Evolutionary conservation across 163 green algal genomes (phyloP).

Genomic region (Smithsoniella earleae): DNA sequence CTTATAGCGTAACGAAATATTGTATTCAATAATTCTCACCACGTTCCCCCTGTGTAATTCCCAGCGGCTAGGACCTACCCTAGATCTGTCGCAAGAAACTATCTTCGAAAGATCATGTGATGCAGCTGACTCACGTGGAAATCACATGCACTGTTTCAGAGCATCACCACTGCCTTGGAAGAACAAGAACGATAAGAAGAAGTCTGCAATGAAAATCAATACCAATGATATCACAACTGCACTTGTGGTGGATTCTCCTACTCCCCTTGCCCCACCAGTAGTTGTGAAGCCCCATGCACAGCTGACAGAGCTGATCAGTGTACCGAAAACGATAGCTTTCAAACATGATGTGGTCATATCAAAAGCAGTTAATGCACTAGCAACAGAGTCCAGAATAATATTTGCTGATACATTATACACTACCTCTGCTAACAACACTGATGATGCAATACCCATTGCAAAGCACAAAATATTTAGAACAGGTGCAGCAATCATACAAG

Average conservation of each 20-base stretch:
- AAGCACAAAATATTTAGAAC: constrained; percentile 95
- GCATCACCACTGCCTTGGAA: constrained; percentile 69
- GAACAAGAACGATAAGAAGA: constrained; percentile 80
- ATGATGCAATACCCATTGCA: constrained; percentile 82
- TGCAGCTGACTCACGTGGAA: too few species aligned
- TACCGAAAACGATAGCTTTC: constrained; percentile 92
- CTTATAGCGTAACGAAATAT: too few species aligned
- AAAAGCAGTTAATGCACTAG: constrained; percentile 62
- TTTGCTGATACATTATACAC: constrained; percentile 90
- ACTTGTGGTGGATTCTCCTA: constrained; percentile 94
- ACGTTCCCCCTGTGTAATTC: too few species aligned
- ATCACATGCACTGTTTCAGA: constrained; percentile 60
- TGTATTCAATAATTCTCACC: too few species aligned
- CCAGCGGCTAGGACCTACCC: too few species aligned
- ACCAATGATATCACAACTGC: constrained; percentile 91
- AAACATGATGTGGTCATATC: constrained; percentile 84
- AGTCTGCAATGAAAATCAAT: constrained; percentile 86
- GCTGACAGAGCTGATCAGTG: constrained; percentile 79
- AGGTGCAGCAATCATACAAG: constrained; percentile 83
- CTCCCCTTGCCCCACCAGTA: constrained; percentile 94
- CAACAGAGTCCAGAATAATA: constrained; percentile 88
- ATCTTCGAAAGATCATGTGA: too few species aligned
- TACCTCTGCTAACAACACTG: constrained; percentile 78
- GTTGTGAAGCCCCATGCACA: constrained; percentile 98
- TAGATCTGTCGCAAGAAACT: too few species aligned